Conservation (phyloP, 805 yeast species). For the Barnettozyma pratensis region DNA sequence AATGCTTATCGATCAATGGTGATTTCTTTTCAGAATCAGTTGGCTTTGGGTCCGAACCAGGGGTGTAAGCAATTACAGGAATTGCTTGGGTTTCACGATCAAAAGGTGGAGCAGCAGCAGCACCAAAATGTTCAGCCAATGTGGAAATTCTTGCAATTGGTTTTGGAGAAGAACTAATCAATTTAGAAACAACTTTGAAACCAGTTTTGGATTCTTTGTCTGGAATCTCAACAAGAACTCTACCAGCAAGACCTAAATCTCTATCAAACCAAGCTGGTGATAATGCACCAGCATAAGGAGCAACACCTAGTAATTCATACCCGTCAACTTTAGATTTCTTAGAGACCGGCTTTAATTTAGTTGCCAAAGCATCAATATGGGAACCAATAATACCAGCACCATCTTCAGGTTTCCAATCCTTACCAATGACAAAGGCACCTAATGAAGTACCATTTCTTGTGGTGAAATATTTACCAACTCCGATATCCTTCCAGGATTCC, state of each 20-base stretch:
- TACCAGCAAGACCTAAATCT: slow-evolving; percentile 81
- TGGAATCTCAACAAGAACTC: slow-evolving; percentile 48
- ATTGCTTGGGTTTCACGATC: slow-evolving; percentile 73
- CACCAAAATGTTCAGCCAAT: slow-evolving; percentile 84
- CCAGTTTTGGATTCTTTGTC: slow-evolving; percentile 26
- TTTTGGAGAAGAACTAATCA: slow-evolving; percentile 55
- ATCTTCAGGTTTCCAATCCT: slow-evolving; percentile 54
- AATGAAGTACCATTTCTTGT: slow-evolving; percentile 63
- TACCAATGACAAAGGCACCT: slow-evolving; percentile 67
- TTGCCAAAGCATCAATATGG: slow-evolving; percentile 73
- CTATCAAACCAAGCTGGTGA: slow-evolving; percentile 73
- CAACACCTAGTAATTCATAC: slow-evolving; percentile 73
- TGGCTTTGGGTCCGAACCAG: slow-evolving; percentile 37
- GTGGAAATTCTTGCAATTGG: slow-evolving; percentile 81
- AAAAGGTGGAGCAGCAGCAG: slow-evolving; percentile 62
- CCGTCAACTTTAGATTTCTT: slow-evolving; percentile 60
- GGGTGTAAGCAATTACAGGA: slow-evolving; percentile 64
- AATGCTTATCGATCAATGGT: slow-evolving; percentile 67
- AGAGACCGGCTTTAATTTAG: slow-evolving; percentile 68
- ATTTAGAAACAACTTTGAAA: slow-evolving; percentile 32
- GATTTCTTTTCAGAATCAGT: slow-evolving; percentile 55
- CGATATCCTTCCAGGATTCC: slow-evolving; percentile 30
- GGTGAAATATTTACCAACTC: slow-evolving; percentile 58
- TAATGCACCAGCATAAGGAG: slow-evolving; percentile 76
- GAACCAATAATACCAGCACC: slow-evolving; percentile 70